These are phyloP conservation scores for Myxozyma lipomycoides DNA, from an alignment of 805 yeast species.

Conservation along the genomic window DNA sequence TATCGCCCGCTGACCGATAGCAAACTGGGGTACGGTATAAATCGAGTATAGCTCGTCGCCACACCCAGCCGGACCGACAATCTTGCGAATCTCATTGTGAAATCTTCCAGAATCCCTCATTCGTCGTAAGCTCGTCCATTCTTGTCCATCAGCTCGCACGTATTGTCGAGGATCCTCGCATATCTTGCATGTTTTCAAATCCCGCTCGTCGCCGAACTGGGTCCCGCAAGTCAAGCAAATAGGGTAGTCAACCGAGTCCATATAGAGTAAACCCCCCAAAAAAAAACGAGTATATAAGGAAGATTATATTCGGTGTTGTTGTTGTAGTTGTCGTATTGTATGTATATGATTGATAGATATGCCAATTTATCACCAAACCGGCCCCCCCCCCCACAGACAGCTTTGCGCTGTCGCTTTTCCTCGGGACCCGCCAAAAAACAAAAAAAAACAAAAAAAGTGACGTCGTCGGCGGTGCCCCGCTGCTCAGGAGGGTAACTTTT, in stretches of 20 bases:
- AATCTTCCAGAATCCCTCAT: conserved; percentile 9
- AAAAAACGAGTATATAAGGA: too few species aligned
- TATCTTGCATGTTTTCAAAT: conserved; percentile 17
- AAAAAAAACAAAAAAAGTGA: too few species aligned
- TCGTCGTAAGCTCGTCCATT: conserved; percentile 17
- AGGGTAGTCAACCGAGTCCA: conserved; percentile 12
- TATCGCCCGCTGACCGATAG: conserved; percentile 29
- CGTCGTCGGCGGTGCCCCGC: too few species aligned
- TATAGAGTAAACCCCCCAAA: too few species aligned
- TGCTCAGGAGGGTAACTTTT: too few species aligned
- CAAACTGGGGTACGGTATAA: conserved; percentile 23
- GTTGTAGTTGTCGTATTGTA: too few species aligned
- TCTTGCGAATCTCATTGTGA: conserved; percentile 11
- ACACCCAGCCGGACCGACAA: conserved; percentile 1
- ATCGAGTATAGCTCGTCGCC: conserved; percentile 20
- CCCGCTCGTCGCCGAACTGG: conserved; percentile 9
- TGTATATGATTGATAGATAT: too few species aligned
- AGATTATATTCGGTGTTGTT: too few species aligned
- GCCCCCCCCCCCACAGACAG: too few species aligned
- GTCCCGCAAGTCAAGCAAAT: conserved; percentile 25
- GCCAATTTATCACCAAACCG: too few species aligned
- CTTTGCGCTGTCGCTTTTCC: too few species aligned
- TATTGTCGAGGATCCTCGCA: conserved; percentile 27
- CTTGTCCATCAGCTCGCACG: conserved; percentile 23
- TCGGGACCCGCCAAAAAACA: too few species aligned